These are phyloP conservation scores for Debaryomyces prosopidis DNA, from an alignment of 805 yeast species.

Conservation along the genomic window DNA sequence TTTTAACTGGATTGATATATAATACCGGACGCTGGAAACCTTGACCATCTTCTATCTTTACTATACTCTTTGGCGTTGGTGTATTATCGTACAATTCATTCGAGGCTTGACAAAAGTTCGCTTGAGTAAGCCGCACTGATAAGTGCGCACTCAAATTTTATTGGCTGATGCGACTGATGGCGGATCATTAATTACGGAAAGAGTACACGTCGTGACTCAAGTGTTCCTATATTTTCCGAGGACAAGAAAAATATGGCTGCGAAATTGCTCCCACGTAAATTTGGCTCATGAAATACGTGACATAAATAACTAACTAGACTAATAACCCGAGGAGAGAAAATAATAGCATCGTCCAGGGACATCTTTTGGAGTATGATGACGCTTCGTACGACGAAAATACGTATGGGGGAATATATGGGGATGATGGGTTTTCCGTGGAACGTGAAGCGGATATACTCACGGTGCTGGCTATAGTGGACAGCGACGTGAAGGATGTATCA, in stretches of 20 bases:
- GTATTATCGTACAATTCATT: not conserved
- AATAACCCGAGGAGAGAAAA: not conserved
- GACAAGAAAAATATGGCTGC: too few species aligned
- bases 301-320: not conserved
- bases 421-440: not conserved
- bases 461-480: not conserved
- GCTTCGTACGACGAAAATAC: not conserved
- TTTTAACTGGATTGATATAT: not conserved
- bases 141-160: not conserved
- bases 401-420: not conserved
- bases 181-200: not conserved
- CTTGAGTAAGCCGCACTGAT: not conserved
- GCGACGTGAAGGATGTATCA: not conserved
- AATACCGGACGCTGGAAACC: too few species aligned
- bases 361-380: not conserved
- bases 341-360: not conserved
- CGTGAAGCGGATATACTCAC: not conserved
- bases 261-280: too few species aligned
- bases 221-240: too few species aligned
- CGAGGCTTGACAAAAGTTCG: not conserved
- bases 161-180: not conserved
- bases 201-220: too few species aligned
- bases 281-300: too few species aligned
- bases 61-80: not conserved
- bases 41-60: not conserved